Conservation (phyloP, 2,329 filamentous ascomycete genomes). For the Cladosporium sp. region DNA sequence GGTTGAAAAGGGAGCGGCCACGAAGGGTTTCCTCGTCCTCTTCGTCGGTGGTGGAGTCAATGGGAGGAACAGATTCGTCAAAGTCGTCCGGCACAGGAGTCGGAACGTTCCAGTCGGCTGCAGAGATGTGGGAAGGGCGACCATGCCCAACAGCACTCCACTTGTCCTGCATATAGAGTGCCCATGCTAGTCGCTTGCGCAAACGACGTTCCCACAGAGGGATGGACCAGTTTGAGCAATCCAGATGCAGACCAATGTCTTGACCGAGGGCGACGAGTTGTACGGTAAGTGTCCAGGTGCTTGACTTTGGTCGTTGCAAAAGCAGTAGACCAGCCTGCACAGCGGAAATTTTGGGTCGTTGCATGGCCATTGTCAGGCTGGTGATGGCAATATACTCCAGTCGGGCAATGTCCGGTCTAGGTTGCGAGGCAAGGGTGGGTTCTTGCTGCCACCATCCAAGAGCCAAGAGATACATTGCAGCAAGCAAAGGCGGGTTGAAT, state of each 20-base stretch:
- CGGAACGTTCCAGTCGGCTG: conserved; percentile 70
- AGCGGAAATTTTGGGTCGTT: conserved; percentile 73
- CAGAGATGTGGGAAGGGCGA: conserved; percentile 69
- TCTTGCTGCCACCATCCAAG: conserved; percentile 83
- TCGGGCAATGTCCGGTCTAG: conserved; percentile 64
- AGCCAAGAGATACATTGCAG: conserved; percentile 76
- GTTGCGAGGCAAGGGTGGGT: conserved; percentile 56
- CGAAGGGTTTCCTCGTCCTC: conserved; percentile 57
- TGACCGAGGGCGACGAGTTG: conserved; percentile 82
- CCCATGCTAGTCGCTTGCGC: conserved; percentile 82
- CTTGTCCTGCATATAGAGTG: conserved; percentile 89
- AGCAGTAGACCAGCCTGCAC: conserved; percentile 71
- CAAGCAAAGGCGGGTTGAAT: conserved; percentile 69
- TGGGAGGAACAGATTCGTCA: conserved; percentile 55
- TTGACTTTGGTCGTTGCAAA: conserved; percentile 67
- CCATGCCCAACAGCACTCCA: conserved; percentile 84
- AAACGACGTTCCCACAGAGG: conserved; percentile 80
- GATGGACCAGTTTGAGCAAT: conserved; percentile 82
- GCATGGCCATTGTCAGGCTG: conserved; percentile 69
- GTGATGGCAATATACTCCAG: conserved; percentile 68
- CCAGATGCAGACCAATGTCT: conserved; percentile 81
- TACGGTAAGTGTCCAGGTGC: conserved; percentile 78
- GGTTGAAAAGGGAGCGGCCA: conserved; percentile 64
- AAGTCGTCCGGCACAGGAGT: conserved; percentile 62
- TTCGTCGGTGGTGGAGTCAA: conserved; percentile 41